Conservation (phyloP, 108 stramenopile species). For the Pseudonitzschia pungens region DNA sequence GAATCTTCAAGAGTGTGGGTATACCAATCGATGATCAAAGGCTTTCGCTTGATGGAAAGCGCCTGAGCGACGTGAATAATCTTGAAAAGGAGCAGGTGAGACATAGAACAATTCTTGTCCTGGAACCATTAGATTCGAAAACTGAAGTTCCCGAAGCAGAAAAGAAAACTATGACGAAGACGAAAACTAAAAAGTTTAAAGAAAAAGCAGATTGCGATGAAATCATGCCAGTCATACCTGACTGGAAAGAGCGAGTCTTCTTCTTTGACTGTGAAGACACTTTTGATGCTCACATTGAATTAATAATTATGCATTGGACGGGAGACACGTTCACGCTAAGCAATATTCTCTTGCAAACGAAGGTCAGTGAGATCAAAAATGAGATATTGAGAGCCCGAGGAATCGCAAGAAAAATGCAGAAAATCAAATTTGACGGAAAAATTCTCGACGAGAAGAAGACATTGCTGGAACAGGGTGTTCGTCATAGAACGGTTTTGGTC, state of each 20-base stretch:
- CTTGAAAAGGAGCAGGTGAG: slow-evolving; percentile 7
- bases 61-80: not conserved
- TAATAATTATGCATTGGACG: slow-evolving; percentile 27
- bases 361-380: slow-evolving; percentile 24
- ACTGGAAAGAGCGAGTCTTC: slow-evolving; percentile 33
- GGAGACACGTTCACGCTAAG: slow-evolving; percentile 21
- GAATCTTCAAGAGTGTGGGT: not conserved
- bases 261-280: slow-evolving; percentile 33
- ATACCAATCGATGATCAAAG: not conserved
- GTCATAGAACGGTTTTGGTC: slow-evolving; percentile 28
- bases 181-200: slow-evolving; percentile 28
- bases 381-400: slow-evolving; percentile 11
- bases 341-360: slow-evolving; percentile 12
- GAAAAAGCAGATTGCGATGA: slow-evolving; percentile 10
- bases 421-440: slow-evolving; percentile 22
- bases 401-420: slow-evolving; percentile 15
- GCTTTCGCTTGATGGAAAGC: not conserved
- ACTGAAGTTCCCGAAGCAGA: not conserved
- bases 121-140: not conserved
- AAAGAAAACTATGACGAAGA: slow-evolving; percentile 1
- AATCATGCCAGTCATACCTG: slow-evolving; percentile 34
- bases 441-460: slow-evolving; percentile 17
- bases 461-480: slow-evolving; percentile 26
- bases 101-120: slow-evolving; percentile 17
- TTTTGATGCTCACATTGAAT: slow-evolving; percentile 21